These are phyloP conservation scores for Phytopythium aichiense DNA, from an alignment of 352 stramenopile genomes.

Conservation along the genomic window DNA sequence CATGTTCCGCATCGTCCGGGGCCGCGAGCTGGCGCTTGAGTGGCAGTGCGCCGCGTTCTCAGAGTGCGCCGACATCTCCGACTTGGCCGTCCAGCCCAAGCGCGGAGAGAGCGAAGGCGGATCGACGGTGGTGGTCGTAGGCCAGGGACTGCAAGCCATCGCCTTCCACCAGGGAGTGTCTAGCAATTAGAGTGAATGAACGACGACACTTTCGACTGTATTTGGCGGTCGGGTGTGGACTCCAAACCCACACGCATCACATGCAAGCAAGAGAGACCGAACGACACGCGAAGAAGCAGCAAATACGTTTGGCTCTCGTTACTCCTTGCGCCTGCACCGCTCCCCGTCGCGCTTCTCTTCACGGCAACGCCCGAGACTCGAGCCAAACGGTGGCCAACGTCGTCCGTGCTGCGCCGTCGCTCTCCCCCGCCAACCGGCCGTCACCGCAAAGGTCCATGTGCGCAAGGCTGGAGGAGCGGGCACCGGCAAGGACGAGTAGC, in stretches of 20 bases:
- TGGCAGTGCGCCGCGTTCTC: conserved; percentile 65
- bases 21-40: conserved; percentile 17
- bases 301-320: conserved; percentile 16
- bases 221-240: not conserved
- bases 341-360: not conserved
- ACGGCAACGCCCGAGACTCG: not conserved
- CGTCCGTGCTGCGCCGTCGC: not conserved
- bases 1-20: conserved; percentile 40
- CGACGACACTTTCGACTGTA: not conserved
- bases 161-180: conserved; percentile 24
- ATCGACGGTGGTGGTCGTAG: conserved; percentile 49
- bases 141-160: conserved; percentile 72
- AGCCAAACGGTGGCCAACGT: not conserved
- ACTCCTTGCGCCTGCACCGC: not conserved
- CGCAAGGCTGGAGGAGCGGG: not conserved
- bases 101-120: not conserved
- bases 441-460: not conserved
- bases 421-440: not conserved
- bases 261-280: not conserved
- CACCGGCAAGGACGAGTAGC: not conserved
- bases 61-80: conserved; percentile 79
- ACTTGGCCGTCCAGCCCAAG: conserved; percentile 35
- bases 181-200: not conserved
- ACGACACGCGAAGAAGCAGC: conserved; percentile 6
- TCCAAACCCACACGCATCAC: no score